Conservation (phyloP, 192 early-diverging fungal species). For the Martensiomyces pterosporus region DNA sequence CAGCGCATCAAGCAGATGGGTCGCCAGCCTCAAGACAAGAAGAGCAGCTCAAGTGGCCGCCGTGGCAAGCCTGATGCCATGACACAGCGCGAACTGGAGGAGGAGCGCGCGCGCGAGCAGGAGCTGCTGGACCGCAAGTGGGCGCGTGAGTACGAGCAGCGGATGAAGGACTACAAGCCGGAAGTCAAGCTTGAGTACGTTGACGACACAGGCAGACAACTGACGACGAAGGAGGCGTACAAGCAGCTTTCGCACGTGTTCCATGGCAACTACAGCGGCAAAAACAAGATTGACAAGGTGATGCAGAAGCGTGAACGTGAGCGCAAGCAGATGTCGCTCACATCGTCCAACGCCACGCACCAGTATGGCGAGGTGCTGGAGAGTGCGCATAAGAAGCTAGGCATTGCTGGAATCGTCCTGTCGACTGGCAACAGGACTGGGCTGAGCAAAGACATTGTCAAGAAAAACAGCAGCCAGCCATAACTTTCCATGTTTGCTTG, state of each 20-base stretch:
- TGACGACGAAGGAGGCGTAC: slow-evolving; percentile 90
- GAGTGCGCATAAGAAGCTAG: slow-evolving; percentile 64
- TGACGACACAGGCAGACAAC: slow-evolving; percentile 78
- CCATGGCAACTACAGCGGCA: slow-evolving; percentile 91
- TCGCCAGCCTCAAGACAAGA: slow-evolving; percentile 24
- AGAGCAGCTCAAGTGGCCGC: slow-evolving; percentile 2
- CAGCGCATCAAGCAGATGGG: slow-evolving; percentile 65
- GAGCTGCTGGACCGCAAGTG: slow-evolving; percentile 57
- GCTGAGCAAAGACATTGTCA: background rate
- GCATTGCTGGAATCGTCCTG: slow-evolving; percentile 79
- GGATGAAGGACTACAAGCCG: slow-evolving; percentile 88
- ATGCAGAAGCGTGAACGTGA: slow-evolving; percentile 81
- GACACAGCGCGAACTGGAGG: slow-evolving; percentile 33
- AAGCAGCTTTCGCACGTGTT: slow-evolving; percentile 88
- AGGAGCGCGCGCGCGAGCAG: slow-evolving; percentile 39
- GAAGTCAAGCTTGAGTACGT: slow-evolving; percentile 86
- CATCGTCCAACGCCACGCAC: slow-evolving; percentile 70
- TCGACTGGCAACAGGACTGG: slow-evolving; percentile 60
- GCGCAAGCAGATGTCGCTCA: slow-evolving; percentile 68
- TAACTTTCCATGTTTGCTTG: too few relatives aligned
- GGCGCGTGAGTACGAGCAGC: slow-evolving; percentile 70
- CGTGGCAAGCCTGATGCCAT: slow-evolving; percentile 46
- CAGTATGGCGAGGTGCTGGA: slow-evolving; percentile 67
- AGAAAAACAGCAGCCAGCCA: too few relatives aligned
- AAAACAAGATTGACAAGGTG: slow-evolving; percentile 90